Evolutionary conservation across 805 yeast genomes (phyloP), one percentile per base, ranked within the genome.

Genomic region (Osmozyma mogii): DNA sequence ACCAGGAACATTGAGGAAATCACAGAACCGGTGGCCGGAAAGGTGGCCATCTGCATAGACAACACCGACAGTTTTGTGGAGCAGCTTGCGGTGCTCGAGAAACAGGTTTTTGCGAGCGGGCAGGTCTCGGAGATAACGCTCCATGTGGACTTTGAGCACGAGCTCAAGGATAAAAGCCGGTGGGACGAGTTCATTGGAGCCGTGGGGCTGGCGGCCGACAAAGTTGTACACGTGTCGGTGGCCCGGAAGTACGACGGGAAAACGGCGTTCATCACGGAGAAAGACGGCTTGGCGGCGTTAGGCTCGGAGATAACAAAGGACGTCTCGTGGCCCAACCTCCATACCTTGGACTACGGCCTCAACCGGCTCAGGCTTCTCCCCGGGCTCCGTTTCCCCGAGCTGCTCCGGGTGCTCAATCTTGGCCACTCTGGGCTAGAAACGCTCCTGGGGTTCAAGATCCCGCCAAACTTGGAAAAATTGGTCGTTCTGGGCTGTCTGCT

Each of bases 291-390:
- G 18, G 50, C 51, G 1, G 42, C 38, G 15, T 37, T 62, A 2
- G 62, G 61, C 5, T 48, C 54, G 28, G 65, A 58, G 28, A 59
- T 61, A 17, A 61, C 57, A 35, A 46, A 41, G 4, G 68, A 63
- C 30, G 49, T 59, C 17, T 29, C 36, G 10, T 64, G 70, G 70
- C 36, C 33, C 5, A 50, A 54, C 33, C 43, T 64, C 12, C 40
- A 43, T 18, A 35, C 49, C 4, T 41, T 62, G 17, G 70, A 64
- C 37, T 61, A 56, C 34, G 58, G 62, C 6, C 56, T 53, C 24
- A 60, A 58, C 39, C 47, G 56, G 30, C 52, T 62, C 12, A 40
- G 61, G 18, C 47, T 52, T 26, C 44, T 61, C n/a, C 64, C 67
- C 4, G 67, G 63, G 3, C 57, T 62, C 12, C 48, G 42, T 23